Conservation (phyloP, 2,329 filamentous ascomycete species). For the Alternaria hordeiaustralica region DNA sequence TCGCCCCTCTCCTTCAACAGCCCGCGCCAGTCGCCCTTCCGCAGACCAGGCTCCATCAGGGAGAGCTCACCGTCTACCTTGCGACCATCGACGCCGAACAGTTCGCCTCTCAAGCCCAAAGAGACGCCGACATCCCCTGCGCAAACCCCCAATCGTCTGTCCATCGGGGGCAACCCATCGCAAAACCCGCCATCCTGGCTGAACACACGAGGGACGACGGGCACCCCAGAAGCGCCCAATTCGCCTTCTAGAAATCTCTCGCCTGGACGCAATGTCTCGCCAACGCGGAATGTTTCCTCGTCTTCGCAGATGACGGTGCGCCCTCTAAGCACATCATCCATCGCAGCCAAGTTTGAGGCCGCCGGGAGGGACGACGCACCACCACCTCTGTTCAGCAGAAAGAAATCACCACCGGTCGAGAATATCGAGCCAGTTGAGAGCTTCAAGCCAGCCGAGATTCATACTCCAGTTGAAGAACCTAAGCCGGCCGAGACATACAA, state of each 20-base stretch:
- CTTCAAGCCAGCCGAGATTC: not conserved
- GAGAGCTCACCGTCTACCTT: constrained; percentile 49
- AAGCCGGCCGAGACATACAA: constrained; percentile 7
- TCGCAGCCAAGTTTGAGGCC: constrained; percentile 47
- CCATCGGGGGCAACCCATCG: constrained; percentile 44
- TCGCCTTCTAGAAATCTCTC: constrained; percentile 40
- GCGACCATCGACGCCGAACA: constrained; percentile 48
- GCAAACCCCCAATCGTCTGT: constrained; percentile 37
- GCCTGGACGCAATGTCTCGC: constrained; percentile 34
- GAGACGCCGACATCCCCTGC: constrained; percentile 35
- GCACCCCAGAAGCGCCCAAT: constrained; percentile 35
- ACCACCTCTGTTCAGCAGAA: constrained; percentile 20
- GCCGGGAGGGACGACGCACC: constrained; percentile 41
- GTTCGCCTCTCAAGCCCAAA: constrained; percentile 50
- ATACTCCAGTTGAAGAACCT: not conserved
- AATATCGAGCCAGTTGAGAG: constrained; percentile 4
- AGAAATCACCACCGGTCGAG: constrained; percentile 6
- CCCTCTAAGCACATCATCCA: constrained; percentile 39
- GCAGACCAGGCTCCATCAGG: constrained; percentile 50
- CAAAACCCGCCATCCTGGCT: constrained; percentile 46
- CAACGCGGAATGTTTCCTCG: constrained; percentile 27
- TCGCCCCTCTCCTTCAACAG: constrained; percentile 54
- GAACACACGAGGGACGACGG: constrained; percentile 38
- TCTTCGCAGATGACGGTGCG: constrained; percentile 30
- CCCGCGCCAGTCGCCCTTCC: constrained; percentile 54